phyloP scores from a whole-genome alignment of 1,284 basidiomycete genomes.

The Pulveroboletus sp. region DNA sequence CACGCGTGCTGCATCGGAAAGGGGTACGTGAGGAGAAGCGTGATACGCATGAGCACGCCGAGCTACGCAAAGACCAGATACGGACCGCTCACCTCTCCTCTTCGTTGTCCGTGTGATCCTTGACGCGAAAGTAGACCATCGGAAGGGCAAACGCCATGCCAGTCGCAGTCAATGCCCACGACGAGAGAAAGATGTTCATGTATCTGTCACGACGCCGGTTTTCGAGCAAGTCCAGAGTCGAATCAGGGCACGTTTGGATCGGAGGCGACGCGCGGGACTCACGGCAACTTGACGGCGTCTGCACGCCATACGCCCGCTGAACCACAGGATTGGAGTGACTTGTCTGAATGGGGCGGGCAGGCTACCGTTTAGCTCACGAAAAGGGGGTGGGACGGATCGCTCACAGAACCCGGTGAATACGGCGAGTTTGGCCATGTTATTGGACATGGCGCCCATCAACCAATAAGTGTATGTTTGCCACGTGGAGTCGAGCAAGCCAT shows the following conservation, averaged over 20 bases:
- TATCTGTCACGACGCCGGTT: constrained; percentile 23
- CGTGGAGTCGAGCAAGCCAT: constrained; percentile 44
- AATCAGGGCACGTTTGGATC: not conserved
- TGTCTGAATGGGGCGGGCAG: constrained; percentile 28
- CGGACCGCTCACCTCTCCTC: constrained; percentile 26
- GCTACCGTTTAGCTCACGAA: not conserved
- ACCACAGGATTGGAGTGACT: constrained; percentile 40
- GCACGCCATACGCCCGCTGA: constrained; percentile 41
- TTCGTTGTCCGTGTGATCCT: constrained; percentile 31
- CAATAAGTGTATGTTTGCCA: constrained; percentile 48
- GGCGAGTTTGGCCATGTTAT: constrained; percentile 43
- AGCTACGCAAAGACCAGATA: not conserved
- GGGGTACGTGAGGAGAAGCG: too few species aligned
- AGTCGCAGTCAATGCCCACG: constrained; percentile 34
- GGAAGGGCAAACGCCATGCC: constrained; percentile 40
- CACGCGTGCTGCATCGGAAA: not conserved
- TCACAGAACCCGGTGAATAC: constrained; percentile 46
- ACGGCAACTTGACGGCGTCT: constrained; percentile 36
- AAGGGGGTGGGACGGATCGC: not conserved
- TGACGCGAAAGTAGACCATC: constrained; percentile 41
- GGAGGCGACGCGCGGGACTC: not conserved
- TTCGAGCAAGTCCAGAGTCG: not conserved
- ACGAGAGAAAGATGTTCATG: constrained; percentile 42
- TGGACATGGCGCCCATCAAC: constrained; percentile 47
- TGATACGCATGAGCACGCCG: not conserved